A percentile compares a stretch with the other conserved stretches of the same genome.
Conservation (phyloP, 129 eudicot genomes). For the Helianthus tuberosus region DNA sequence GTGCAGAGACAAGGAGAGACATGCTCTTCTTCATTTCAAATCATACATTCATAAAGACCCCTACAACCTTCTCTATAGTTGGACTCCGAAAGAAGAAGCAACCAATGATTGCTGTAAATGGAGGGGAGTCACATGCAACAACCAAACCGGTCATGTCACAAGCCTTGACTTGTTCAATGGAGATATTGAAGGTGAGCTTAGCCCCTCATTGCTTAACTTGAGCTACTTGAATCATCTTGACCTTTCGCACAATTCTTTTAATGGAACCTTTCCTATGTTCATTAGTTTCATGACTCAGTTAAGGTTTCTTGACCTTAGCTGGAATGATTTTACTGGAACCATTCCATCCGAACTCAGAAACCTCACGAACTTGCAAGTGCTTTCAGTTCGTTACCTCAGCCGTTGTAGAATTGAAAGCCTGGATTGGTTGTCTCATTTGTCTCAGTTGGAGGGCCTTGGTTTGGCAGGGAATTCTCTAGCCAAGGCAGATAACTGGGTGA, state of each 20-base stretch:
- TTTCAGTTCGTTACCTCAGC: neutral
- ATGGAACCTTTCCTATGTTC: neutral
- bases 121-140: constrained; percentile 10
- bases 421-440: neutral
- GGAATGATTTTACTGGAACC: neutral
- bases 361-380: neutral
- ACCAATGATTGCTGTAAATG: neutral
- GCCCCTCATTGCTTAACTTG: constrained; percentile 29
- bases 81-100: constrained; percentile 11
- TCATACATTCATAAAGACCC: neutral
- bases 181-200: constrained; percentile 21
- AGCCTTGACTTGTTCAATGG: neutral
- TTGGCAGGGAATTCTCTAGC: neutral
- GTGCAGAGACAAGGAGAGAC: neutral
- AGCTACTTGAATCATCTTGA: constrained; percentile 12
- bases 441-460: neutral
- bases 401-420: neutral
- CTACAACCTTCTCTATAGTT: neutral
- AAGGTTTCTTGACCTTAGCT: constrained; percentile 1
- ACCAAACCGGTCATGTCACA: constrained; percentile 26
- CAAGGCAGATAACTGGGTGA: neutral
- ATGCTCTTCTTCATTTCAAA: neutral
- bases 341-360: neutral
- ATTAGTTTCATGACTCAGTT: constrained; percentile 17
- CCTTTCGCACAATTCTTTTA: neutral